Base-by-base conservation (phyloP, 2,329 filamentous ascomycete genomes). In the Knoxdaviesia proteae region DNA sequence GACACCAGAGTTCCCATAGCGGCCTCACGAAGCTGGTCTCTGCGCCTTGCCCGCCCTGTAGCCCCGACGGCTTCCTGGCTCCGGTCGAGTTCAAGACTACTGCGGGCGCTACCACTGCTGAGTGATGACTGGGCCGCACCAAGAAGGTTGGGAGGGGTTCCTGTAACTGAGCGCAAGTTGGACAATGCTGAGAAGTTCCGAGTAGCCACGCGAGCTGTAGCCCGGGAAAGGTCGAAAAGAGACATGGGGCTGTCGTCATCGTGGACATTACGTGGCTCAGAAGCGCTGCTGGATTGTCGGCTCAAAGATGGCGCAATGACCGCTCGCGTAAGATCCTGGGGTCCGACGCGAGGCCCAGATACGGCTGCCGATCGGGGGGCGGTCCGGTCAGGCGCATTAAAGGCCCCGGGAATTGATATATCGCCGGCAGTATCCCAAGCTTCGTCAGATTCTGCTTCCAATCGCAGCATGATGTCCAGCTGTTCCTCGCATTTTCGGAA, bases 401-500 rank as follows among this genome's bases (percentile, higher is more conserved):
- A 77, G 1, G 61, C 62, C 6, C 73, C 73, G 0, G 72, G 72
- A 54, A 75, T 64, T 5, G 67, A 64, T 3, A 67, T 53, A 49
- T 83, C 76, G 1, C 69, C 77, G 10, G 68, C 67, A 8, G 74
- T 68, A 52, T 84, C 78, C 68, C 80, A 84, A 2, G 71, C 74
- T n/a, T 68, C 63, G 52, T 84, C 82, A 37, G 71, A 71, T 44
- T 71, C 73, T 5, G 71, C 71, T 51, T 88, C 81, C 34, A 75
- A 69, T 41, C 69, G 69, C 9, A 83, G 64, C 3, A 80, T 67
- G 0, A 68, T 66, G 41, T 77, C 77, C 41, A 84, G 71, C 54
- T 88, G 80, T 51, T 84, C 78, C 53, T 92, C 83, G 49, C 80
- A 86, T 38, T 79, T 69, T 8, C 80, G 73, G 64, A 81, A 90